Conservation (phyloP, 805 yeast genomes). For the Lachancea nothofagi region DNA sequence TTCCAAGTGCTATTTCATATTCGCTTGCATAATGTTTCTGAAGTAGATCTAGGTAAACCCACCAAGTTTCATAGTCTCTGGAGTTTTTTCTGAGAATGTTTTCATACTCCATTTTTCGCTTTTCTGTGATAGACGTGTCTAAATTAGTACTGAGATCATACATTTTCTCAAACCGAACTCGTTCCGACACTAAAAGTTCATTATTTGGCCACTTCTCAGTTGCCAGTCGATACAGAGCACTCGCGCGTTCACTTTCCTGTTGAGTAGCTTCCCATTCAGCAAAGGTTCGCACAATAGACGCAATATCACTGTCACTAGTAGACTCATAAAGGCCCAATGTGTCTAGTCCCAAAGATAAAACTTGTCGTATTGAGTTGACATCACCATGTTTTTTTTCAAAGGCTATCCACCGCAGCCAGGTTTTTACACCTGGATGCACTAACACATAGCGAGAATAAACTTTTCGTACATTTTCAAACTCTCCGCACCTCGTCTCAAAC, state of each 20-base stretch:
- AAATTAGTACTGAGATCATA: slow-evolving; percentile 52
- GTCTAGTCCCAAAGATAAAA: slow-evolving; percentile 65
- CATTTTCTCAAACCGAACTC: slow-evolving; percentile 58
- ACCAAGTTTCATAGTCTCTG: slow-evolving; percentile 73
- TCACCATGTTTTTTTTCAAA: slow-evolving; percentile 57
- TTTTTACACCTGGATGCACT: slow-evolving; percentile 45
- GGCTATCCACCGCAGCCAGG: slow-evolving; percentile 72
- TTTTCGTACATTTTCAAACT: slow-evolving; percentile 49
- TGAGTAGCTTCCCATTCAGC: slow-evolving; percentile 64
- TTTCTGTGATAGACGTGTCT: slow-evolving; percentile 46
- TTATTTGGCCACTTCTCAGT: slow-evolving; percentile 40
- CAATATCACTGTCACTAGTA: slow-evolving; percentile 33
- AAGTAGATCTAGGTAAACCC: slow-evolving; percentile 57
- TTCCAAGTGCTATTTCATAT: slow-evolving; percentile 13
- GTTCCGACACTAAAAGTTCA: slow-evolving; percentile 36
- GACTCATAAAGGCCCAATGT: slow-evolving; percentile 35
- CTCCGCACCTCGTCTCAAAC: slow-evolving; percentile 65
- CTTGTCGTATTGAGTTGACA: slow-evolving; percentile 48
- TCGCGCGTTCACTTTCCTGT: slow-evolving; percentile 57
- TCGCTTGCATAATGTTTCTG: slow-evolving; percentile 33
- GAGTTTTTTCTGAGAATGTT: slow-evolving; percentile 42
- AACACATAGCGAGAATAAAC: slow-evolving; percentile 54
- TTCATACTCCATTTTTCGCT: slow-evolving; percentile 55
- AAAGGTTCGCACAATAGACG: slow-evolving; percentile 41
- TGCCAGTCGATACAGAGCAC: slow-evolving; percentile 51